These are phyloP conservation scores for Talaromyces marneffei DNA, from an alignment of 2,329 filamentous ascomycete species.

Conservation along the genomic window DNA sequence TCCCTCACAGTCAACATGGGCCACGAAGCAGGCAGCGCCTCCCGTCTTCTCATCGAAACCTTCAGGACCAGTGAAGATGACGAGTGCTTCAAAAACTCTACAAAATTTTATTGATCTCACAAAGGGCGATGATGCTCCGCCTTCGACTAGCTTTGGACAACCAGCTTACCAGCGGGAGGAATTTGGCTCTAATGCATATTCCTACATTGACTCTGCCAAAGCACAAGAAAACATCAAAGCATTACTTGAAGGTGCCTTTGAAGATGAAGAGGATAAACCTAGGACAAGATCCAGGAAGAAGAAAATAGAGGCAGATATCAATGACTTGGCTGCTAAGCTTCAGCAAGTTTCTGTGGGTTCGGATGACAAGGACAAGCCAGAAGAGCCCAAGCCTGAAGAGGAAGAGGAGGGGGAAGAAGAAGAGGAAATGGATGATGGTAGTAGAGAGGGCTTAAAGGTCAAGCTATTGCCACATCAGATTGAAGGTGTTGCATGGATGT, in stretches of 20 bases:
- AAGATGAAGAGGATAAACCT: conserved; percentile 42
- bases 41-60: conserved; percentile 50
- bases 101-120: conserved; percentile 48
- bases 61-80: conserved; percentile 31
- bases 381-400: conserved; percentile 34
- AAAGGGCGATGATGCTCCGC: background rate
- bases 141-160: background rate
- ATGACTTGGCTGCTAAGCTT: conserved; percentile 41
- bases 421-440: conserved; percentile 53
- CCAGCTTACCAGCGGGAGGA: conserved; percentile 38
- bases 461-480: conserved; percentile 90
- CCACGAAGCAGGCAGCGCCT: conserved; percentile 46
- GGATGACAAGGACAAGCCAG: conserved; percentile 26
- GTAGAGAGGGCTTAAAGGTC: conserved; percentile 75
- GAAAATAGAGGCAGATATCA: conserved; percentile 33
- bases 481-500: conserved; percentile 93
- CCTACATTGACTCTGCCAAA: conserved; percentile 45
- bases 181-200: conserved; percentile 52
- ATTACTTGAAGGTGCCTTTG: conserved; percentile 46
- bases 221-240: conserved; percentile 50
- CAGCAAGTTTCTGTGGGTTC: conserved; percentile 37
- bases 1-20: conserved; percentile 45
- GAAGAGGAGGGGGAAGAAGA: conserved; percentile 35
- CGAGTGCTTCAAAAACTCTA: conserved; percentile 39
- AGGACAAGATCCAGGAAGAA: conserved; percentile 36